Percentiles rank a stretch among this genome's conserved stretches.
Evolutionary conservation across 805 yeast species (phyloP).

Genomic region (Wickerhamomyces kurtzmanii): DNA sequence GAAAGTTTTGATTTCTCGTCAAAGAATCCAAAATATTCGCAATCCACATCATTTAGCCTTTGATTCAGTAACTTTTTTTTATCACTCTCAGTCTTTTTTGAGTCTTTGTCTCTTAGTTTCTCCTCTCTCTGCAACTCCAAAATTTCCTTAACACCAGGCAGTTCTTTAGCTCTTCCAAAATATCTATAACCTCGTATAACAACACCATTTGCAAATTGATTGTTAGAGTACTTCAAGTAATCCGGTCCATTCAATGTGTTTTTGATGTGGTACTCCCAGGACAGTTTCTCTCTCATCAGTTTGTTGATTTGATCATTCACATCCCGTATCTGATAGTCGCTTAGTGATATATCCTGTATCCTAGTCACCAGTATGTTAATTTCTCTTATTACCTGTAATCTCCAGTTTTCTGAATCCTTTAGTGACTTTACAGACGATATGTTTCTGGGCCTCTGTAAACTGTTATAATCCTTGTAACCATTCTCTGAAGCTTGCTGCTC

Average conservation of each 20-base stretch:
- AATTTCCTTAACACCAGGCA: constrained; percentile 58
- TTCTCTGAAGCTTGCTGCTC: constrained; percentile 48
- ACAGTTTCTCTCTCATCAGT: constrained; percentile 52
- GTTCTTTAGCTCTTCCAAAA: constrained; percentile 76
- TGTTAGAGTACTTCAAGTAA: constrained; percentile 24
- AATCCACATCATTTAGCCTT: constrained; percentile 17
- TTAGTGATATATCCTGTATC: constrained; percentile 50
- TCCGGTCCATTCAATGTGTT: constrained; percentile 64
- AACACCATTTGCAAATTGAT: constrained; percentile 8
- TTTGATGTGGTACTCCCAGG: constrained; percentile 73
- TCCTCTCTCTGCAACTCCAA: constrained; percentile 24
- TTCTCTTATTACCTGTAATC: constrained; percentile 52
- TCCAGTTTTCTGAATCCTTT: constrained; percentile 64
- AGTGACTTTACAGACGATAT: constrained; percentile 42
- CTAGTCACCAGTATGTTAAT: constrained; percentile 49
- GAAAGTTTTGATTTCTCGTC: constrained; percentile 21
- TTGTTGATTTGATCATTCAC: constrained; percentile 67
- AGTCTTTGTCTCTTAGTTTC: constrained; percentile 11
- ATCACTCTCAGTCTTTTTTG: constrained; percentile 9
- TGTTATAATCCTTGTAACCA: constrained; percentile 48
- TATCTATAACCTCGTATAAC: constrained; percentile 30
- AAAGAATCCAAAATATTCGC: constrained; percentile 33
- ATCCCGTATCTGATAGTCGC: constrained; percentile 59
- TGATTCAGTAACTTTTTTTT: constrained; percentile 15
- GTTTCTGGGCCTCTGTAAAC: constrained; percentile 50